Base-by-base conservation (phyloP, 2,329 filamentous ascomycete species). In the Talaromyces sp. region DNA sequence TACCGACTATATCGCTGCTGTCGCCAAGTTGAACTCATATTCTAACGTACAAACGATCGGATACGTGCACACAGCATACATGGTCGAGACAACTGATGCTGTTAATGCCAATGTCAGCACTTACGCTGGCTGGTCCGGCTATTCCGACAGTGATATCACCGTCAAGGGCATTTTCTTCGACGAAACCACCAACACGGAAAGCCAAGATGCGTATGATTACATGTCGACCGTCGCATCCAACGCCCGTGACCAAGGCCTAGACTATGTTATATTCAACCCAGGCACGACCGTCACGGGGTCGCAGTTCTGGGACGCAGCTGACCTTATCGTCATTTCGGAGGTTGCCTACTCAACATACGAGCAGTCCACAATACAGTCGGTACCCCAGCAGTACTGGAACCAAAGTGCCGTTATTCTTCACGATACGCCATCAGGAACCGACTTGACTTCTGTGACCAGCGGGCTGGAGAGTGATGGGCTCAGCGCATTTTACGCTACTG, bases 91-190 rank as follows among this genome's bases (percentile, higher is more conserved):
- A 19, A 56, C 31, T 17, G 41, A 29, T 12, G 12, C 35, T 1
- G 38, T 58, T 14, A 56, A 58, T 43, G 35, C 10, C 9, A 31
- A 61, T 26, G 38, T 61, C 31, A 56, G 24, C 21, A 56, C 31
- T 7, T 61, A 61, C 17, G 41, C 60, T 21, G 56, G 56, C 60
- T 61, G 60, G 60, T 9, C 21, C 38, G 31, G 21, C 17, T 61
- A 61, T 14, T 32, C 60, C 4, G 56, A 11, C 4, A 61, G 55
- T 24, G 55, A 61, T 43, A 61, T 61, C 35, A 24, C 60, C 14
- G 35, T 61, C 7, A 32, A 58, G 19, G 59, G 59, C 6, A 61
- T 61, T n/a, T 58, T 61, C 56, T 61, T 61, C 31, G 59, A 61
- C 21, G 50, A 58, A 26, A 56, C 56, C 12, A 56, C 59, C 10